Base-by-base conservation (phyloP, 2,329 filamentous ascomycete genomes). In the Scedosporium dehoogii region DNA sequence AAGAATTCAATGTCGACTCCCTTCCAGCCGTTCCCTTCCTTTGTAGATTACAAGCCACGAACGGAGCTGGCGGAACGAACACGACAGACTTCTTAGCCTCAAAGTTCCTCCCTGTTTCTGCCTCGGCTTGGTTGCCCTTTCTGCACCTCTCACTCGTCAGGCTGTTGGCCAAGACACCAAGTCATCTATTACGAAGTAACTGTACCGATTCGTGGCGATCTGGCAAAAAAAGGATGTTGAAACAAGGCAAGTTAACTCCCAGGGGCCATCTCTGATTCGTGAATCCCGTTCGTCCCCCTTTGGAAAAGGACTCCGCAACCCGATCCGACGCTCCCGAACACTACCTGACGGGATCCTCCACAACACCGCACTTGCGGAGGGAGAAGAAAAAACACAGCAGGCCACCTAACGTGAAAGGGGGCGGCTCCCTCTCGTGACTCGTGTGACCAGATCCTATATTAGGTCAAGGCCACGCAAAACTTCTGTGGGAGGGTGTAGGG, bases 401-500 rank as follows among this genome's bases (percentile, higher is more conserved):
- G 10, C 33, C 10, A 38, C 33, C 10, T 38, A 38, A 38, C 10
- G 33, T 38, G 33, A 38, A 38, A 38, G 33, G 33, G 33, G 33
- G 27, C n/a, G n/a, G 33, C 33, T 38, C 33, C 33, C 33, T 38
- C 33, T 38, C 33, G 33, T 38, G 33, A 38, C 51, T 55, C 51
- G 51, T 55, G 51, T 55, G 51, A 55, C 51, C 51, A 55, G 51
- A 55, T 55, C 51, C 51, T 55, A 55, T 55, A 55, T 55, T 55
- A 55, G 51, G 51, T 18, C 18, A 55, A 27, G 51, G 23, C 18
- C 51, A 14, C 51, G 51, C 51, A 23, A 14, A 14, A 10, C 1
- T 55, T 55, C 51, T 55, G 51, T 55, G 51, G 18, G 51, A 23
- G 51, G 51, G 23, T 55, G 18, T 55, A 55, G 51, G 51, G 51